A percentile compares a stretch with the other conserved stretches of the same genome.
phyloP scores from a whole-genome alignment of 2,329 filamentous ascomycete genomes.

The Nectriaceae sp. region DNA sequence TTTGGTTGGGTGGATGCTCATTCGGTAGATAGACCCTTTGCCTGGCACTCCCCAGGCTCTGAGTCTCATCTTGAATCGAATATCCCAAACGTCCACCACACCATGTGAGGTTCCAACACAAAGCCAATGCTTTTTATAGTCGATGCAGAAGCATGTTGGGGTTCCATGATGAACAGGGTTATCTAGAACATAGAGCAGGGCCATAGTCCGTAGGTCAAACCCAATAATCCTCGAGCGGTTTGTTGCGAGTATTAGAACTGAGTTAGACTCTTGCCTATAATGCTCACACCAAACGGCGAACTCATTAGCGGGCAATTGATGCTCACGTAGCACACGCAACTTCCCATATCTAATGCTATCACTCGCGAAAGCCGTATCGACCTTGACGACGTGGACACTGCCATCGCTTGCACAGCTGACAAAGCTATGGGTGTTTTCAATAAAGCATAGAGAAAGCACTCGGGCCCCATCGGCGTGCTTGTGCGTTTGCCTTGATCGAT shows the following conservation, averaged over 20 bases:
- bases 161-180: slow-evolving; percentile 92
- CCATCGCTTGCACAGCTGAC: slow-evolving; percentile 89
- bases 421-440: slow-evolving; percentile 93
- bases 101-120: slow-evolving; percentile 91
- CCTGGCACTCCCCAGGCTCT: slow-evolving; percentile 87
- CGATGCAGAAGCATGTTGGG: slow-evolving; percentile 87
- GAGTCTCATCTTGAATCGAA: slow-evolving; percentile 87
- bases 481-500: slow-evolving; percentile 85
- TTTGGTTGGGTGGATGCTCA: slow-evolving; percentile 77
- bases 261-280: slow-evolving; percentile 78
- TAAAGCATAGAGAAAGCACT: slow-evolving; percentile 82
- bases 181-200: slow-evolving; percentile 73
- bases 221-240: slow-evolving; percentile 82
- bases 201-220: slow-evolving; percentile 86
- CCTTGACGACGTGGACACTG: slow-evolving; percentile 84
- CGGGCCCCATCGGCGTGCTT: slow-evolving; percentile 70
- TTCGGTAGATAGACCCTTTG: slow-evolving; percentile 75
- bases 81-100: slow-evolving; percentile 90
- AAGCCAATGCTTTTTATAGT: slow-evolving; percentile 86
- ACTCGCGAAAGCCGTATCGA: slow-evolving; percentile 54
- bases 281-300: slow-evolving; percentile 90
- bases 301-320: slow-evolving; percentile 73
- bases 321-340: slow-evolving; percentile 74
- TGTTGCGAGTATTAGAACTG: slow-evolving; percentile 84
- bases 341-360: slow-evolving; percentile 74